Evolutionary conservation across 176 grass and related monocot genomes (phyloP).

Genomic region (Aegilops speltoides): DNA sequence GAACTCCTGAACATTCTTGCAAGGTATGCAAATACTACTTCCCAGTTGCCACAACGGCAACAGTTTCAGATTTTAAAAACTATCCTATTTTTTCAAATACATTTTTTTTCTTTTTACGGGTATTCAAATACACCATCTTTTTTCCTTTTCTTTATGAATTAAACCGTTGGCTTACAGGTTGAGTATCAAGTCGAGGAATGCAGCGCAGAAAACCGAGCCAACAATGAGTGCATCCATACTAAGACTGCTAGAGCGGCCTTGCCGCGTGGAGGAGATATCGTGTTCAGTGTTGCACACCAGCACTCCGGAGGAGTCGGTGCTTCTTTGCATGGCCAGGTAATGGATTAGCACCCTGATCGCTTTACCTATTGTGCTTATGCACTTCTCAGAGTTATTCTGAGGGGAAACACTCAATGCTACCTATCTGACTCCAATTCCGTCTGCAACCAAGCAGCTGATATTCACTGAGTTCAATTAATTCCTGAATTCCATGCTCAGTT

Average conservation of each 20-base stretch:
- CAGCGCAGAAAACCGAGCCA: conserved; percentile 31
- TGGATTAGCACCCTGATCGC: neutral
- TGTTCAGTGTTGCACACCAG: conserved; percentile 80
- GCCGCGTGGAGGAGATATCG: conserved; percentile 65
- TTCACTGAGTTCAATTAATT: neutral
- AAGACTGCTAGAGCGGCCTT: conserved; percentile 41
- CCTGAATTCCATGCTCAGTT: neutral
- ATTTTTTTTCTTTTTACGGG: neutral
- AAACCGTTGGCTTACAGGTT: conserved; percentile 31
- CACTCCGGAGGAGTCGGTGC: conserved; percentile 67
- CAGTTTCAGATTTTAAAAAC: neutral
- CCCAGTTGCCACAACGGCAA: too few species aligned
- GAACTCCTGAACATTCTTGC: conserved; percentile 33
- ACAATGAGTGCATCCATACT: conserved; percentile 51
- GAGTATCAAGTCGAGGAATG: conserved; percentile 83
- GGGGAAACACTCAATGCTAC: neutral
- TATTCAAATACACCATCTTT: neutral
- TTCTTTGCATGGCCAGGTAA: conserved; percentile 63
- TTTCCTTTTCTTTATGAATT: neutral
- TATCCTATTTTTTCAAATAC: neutral
- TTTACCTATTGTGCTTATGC: neutral
- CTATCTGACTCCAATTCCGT: neutral
- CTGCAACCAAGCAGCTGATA: neutral
- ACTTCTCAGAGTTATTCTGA: neutral
- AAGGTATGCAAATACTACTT: conserved; percentile 43